Percentiles rank a stretch among this genome's conserved stretches.
phyloP scores from a whole-genome alignment of 352 stramenopile genomes.

The Globisporangium solare region DNA sequence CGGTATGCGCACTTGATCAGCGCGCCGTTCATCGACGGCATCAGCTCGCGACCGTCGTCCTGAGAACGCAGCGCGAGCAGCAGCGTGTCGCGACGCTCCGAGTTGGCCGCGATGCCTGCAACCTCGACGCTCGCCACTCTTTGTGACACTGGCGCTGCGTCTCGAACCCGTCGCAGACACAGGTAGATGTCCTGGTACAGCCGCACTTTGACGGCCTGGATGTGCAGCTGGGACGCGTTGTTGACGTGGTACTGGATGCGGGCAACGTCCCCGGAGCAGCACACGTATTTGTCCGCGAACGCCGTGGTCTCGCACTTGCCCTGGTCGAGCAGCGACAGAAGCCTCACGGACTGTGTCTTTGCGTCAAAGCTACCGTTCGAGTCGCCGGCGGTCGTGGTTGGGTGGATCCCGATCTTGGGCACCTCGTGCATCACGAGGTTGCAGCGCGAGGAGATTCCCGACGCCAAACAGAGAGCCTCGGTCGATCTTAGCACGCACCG shows the following conservation, averaged over 20 bases:
- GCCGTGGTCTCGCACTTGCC: constrained; percentile 28
- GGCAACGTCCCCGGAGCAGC: constrained; percentile 22
- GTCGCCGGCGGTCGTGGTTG: constrained; percentile 2
- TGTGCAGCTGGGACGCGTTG: constrained; percentile 28
- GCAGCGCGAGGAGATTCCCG: constrained; percentile 5
- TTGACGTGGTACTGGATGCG: constrained; percentile 32
- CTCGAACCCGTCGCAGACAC: constrained; percentile 12
- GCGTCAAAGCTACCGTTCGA: constrained; percentile 15
- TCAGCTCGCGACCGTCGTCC: constrained; percentile 11
- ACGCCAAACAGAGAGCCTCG: constrained; percentile 4
- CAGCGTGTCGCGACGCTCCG: constrained; percentile 10
- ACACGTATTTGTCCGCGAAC: constrained; percentile 34
- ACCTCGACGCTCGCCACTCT: constrained; percentile 1
- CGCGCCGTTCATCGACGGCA: constrained; percentile 22
- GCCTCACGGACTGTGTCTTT: constrained; percentile 24
- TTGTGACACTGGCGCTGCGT: neutral
- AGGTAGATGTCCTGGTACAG: constrained; percentile 25
- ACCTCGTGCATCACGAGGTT: constrained; percentile 28
- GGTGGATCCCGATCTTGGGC: constrained; percentile 18
- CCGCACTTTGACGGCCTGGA: constrained; percentile 24
- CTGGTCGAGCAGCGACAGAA: constrained; percentile 33
- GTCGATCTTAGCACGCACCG: constrained; percentile 6
- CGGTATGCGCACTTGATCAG: constrained; percentile 30
- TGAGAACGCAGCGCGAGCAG: constrained; percentile 15
- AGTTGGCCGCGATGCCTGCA: constrained; percentile 13